Base-by-base conservation (phyloP, 495 filamentous ascomycete genomes). In the Recurvomyces mirabilis region DNA sequence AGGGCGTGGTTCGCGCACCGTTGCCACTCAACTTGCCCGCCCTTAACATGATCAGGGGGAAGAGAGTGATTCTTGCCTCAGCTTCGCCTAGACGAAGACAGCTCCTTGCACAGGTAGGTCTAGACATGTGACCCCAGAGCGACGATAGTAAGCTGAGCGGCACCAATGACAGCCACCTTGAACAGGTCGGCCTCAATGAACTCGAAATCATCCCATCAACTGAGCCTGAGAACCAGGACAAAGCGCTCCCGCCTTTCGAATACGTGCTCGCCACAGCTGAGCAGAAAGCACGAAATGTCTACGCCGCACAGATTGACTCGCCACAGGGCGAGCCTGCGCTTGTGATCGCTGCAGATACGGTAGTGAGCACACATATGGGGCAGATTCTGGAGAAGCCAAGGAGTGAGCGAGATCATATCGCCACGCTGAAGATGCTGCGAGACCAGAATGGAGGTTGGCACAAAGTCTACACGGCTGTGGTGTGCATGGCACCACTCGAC, bases 251-350 rank as follows among this genome's bases (percentile, higher is more conserved):
- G 0, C 83, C 91, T 0, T 85, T 87, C 59, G 84, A 87, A 58
- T 98, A 98, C 68, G 91, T 94, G 4, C 71, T 88, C 1, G 73
- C 77, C 23, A 98, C 93, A 12, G 93, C 91, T 1, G 75, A 71
- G 2, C 75, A 79, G 53, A 98, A 96, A 60, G 79, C 79, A 22
- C 69, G 79, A 15, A 68, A 77, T 19, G 86, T 96, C 5, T 98
- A 98, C 70, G 56, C 65, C 12, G 61, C 69, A 13, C 77, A 80
- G 30, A 67, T 87, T 37, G 62, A 78, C 44, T 77, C 78, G 43
- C 55, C 51, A 14, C 65, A 64, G 41, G 74, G 74, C 38, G 91
- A 95, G 49, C 89, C 87, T 0, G 82, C 73, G 9, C 68, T 98
- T 0, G 83, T 98, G 28, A 72, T 98, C 20, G 84, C 87, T 1